These are phyloP conservation scores for Fraxinus dipetala DNA, from an alignment of 305 asterid genomes.

Conservation along the genomic window DNA sequence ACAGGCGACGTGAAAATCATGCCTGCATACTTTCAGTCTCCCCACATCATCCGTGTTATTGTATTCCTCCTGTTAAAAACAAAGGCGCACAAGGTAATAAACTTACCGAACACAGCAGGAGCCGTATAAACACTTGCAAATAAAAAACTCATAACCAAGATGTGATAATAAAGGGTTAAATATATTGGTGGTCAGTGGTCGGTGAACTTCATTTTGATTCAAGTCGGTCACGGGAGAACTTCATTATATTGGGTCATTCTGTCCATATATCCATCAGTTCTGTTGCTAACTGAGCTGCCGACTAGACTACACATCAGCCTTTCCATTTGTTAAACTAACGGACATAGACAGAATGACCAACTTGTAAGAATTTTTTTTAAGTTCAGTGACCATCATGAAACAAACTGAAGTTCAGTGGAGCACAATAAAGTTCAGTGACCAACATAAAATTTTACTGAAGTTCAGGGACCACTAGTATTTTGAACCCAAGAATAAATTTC, in stretches of 20 bases:
- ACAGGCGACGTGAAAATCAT: constrained; percentile 74
- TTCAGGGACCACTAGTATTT: not conserved
- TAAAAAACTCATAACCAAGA: not conserved
- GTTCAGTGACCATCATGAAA: not conserved
- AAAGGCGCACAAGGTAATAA: not conserved
- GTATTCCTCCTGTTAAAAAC: constrained; percentile 63
- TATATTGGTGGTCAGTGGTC: not conserved
- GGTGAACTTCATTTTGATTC: not conserved
- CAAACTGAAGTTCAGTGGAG: not conserved
- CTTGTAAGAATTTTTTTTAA: not conserved
- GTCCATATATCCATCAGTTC: not conserved
- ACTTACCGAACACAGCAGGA: not conserved
- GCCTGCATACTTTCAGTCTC: constrained; percentile 55
- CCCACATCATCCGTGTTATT: constrained; percentile 60
- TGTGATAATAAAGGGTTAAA: not conserved
- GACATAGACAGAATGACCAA: not conserved
- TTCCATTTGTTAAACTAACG: not conserved
- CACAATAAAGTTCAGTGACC: not conserved
- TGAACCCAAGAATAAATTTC: not conserved
- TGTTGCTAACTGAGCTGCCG: not conserved
- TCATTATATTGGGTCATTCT: not conserved
- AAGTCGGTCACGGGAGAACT: not conserved
- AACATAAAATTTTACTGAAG: not conserved
- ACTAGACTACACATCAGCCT: not conserved
- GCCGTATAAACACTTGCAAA: not conserved